Evolutionary conservation across 352 stramenopile species (phyloP).

Genomic region (Pythium brachiatum): DNA sequence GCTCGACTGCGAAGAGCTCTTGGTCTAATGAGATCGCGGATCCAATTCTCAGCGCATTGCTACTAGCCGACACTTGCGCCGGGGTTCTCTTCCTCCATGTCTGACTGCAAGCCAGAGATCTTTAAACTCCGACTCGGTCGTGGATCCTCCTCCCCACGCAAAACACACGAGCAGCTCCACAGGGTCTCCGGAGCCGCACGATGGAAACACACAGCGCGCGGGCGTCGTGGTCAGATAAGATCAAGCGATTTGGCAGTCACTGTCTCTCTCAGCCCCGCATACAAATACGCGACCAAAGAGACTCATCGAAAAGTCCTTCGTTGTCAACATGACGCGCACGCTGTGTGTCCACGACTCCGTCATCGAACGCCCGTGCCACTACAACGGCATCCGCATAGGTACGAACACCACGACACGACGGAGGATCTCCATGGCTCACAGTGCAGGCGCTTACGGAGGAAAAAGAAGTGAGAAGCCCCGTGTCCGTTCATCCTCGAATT

Average conservation of each 20-base stretch:
- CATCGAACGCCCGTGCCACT: not conserved
- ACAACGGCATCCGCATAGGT: not conserved
- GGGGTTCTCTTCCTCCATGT: not conserved
- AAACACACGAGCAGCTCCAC: not conserved
- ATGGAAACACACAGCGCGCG: not conserved
- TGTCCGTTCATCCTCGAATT: constrained; percentile 16
- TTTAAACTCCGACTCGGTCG: not conserved
- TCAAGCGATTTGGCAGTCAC: constrained; percentile 88
- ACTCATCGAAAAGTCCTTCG: constrained; percentile 39
- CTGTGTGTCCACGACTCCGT: not conserved
- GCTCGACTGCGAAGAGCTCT: too few relatives aligned
- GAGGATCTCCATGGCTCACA: not conserved
- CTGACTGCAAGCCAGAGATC: not conserved
- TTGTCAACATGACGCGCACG: constrained; percentile 20
- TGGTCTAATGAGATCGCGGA: not conserved
- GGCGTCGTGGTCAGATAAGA: constrained; percentile 60
- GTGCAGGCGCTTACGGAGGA: too few relatives aligned
- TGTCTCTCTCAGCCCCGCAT: constrained; percentile 12
- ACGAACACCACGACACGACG: not conserved
- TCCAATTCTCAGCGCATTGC: constrained; percentile 17
- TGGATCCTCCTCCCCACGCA: too few relatives aligned
- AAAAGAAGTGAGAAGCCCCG: constrained; percentile 15
- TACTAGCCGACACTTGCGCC: constrained; percentile 15
- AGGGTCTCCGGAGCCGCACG: not conserved
- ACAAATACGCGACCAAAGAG: not conserved